Base-by-base conservation (phyloP, 257 asterid genomes). In the Jaltomata sinuosa region DNA sequence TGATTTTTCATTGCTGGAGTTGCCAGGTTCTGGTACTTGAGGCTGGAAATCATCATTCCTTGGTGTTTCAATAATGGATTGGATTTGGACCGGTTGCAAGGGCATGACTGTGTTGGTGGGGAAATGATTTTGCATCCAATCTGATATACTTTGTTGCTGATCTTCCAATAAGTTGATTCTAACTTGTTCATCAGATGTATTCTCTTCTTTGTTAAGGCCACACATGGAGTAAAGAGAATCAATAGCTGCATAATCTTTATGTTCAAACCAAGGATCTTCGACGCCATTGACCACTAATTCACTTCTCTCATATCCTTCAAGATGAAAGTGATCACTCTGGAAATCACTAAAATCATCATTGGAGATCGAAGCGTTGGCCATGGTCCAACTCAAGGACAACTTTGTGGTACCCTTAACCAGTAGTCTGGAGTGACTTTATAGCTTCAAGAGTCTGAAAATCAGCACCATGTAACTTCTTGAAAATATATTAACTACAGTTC, bases 1-100 rank as follows among this genome's bases (percentile, higher is more conserved):
- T 9, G 84, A 55, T 29, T 86, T 89, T 68, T 85, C 84, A 31
- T 82, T 59, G 27, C 34, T 21, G 16, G 85, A 82, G 68, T 84
- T 85, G 52, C 68, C 84, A 32, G 47, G 40, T 84, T 84, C 88
- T 62, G 87, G 77, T 68, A 71, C 11, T 40, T 38, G 68, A 15
- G 82, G 74, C 18, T 9, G 88, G 32, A 71, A 31, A 27, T 67
- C 32, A 52, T 82, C 83, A 29, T 53, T 31, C 21, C 11, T 52
- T n/a, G 71, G 62, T 79, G 52, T 16, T 40, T 71, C 65, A 49
- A 49, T 18, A 49, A 22, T 55, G 52, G 50, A n/a, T 45, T 50
- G 14, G 8, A 42, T 64, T 72, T 83, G 31, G 1, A 53, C n/a
- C 5, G 84, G 82, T 68, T 85, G 85, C 76, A 49, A 8, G 32